phyloP scores from a whole-genome alignment of 768 basidiomycete genomes.

The Terana coerulea region DNA sequence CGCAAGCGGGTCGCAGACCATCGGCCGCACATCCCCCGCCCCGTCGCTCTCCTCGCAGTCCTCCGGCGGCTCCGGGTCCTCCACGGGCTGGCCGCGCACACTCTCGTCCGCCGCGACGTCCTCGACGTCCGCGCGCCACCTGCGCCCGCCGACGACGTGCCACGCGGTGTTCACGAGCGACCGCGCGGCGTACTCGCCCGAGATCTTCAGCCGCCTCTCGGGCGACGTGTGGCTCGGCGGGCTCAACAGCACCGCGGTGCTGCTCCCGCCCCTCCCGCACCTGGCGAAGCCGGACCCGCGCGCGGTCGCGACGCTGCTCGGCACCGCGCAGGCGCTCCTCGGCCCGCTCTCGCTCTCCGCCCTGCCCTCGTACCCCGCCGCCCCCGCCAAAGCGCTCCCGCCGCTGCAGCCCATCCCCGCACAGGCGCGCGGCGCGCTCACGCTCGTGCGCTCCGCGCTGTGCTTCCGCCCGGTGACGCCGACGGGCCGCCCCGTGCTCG shows the following conservation, averaged over 20 bases:
- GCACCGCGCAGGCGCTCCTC: constrained; percentile 14
- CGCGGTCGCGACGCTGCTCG: constrained; percentile 11
- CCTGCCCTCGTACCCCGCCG: neutral
- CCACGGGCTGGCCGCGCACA: neutral
- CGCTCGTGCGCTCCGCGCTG: constrained; percentile 23
- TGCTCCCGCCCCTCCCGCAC: constrained; percentile 24
- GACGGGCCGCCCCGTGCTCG: constrained; percentile 30
- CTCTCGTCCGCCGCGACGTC: neutral
- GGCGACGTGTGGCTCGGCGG: constrained; percentile 33
- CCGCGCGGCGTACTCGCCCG: constrained; percentile 27
- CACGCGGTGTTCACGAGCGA: constrained; percentile 31
- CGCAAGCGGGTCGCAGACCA: neutral
- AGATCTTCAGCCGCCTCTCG: constrained; percentile 28
- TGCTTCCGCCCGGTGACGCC: constrained; percentile 35
- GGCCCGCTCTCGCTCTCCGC: constrained; percentile 6
- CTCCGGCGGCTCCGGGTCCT: neutral
- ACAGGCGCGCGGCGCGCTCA: constrained; percentile 15
- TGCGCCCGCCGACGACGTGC: constrained; percentile 14
- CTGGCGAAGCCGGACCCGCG: constrained; percentile 8
- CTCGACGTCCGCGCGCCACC: neutral
- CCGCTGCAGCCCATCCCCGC: neutral
- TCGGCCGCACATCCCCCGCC: neutral
- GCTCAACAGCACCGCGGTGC: constrained; percentile 22
- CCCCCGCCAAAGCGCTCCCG: neutral
- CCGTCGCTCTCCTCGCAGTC: constrained; percentile 4